phyloP scores from a whole-genome alignment of 805 yeast species.

The Saturnispora silvae region DNA sequence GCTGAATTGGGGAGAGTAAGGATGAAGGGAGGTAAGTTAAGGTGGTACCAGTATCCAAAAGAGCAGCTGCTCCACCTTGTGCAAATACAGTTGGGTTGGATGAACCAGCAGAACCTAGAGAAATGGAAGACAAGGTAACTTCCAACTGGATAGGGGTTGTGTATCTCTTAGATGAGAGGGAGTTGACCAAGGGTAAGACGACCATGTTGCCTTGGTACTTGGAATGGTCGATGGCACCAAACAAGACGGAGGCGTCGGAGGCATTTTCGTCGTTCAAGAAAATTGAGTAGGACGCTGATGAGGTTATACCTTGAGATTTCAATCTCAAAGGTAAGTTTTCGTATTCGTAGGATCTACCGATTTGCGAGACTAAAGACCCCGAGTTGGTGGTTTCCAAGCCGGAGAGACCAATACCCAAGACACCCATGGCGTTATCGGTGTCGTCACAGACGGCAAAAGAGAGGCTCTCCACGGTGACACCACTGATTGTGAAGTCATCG shows the following conservation, averaged over 20 bases:
- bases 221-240: conserved; percentile 63
- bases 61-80: conserved; percentile 27
- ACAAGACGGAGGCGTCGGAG: conserved; percentile 42
- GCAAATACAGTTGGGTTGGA: conserved; percentile 16
- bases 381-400: conserved; percentile 53
- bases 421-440: conserved; percentile 57
- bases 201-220: conserved; percentile 46
- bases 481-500: conserved; percentile 48
- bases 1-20: conserved; percentile 18
- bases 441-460: conserved; percentile 67
- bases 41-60: conserved; percentile 53
- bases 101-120: conserved; percentile 9
- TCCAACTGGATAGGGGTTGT: conserved; percentile 35
- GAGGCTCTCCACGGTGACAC: conserved; percentile 34
- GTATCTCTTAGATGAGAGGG: conserved; percentile 26
- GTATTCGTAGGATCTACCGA: conserved; percentile 31
- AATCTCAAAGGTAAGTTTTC: conserved; percentile 57
- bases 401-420: conserved; percentile 61
- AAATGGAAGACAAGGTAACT: conserved; percentile 34
- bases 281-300: conserved; percentile 48
- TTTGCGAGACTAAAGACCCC: conserved; percentile 6
- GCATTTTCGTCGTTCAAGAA: conserved; percentile 39
- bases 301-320: conserved; percentile 45
- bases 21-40: conserved; percentile 34
- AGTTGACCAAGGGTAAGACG: conserved; percentile 41